Conservation (phyloP, 2,329 filamentous ascomycete species). For the Eurotiales sp. region DNA sequence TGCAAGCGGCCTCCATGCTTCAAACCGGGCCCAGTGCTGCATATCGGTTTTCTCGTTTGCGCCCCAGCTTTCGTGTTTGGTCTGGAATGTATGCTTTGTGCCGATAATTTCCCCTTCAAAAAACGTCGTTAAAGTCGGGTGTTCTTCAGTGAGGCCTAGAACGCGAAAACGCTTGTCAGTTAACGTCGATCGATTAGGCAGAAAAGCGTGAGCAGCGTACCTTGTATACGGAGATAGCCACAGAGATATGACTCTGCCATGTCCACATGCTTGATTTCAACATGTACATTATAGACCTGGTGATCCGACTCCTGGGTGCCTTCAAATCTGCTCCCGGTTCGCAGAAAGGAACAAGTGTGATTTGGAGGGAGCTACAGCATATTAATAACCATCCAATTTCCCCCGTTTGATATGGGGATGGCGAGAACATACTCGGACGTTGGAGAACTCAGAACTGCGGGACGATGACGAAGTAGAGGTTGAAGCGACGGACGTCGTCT, state of each 20-base stretch:
- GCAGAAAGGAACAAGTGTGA: conserved; percentile 80
- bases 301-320: conserved; percentile 92
- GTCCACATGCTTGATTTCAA: conserved; percentile 95
- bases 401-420: not conserved
- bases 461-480: conserved; percentile 41
- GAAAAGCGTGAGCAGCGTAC: conserved; percentile 42
- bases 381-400: not conserved
- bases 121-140: conserved; percentile 95
- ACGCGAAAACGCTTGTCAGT: not conserved
- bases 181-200: not conserved
- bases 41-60: conserved; percentile 87
- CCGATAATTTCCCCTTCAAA: conserved; percentile 99
- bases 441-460: conserved; percentile 54
- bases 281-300: conserved; percentile 90
- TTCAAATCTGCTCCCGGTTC: conserved; percentile 80
- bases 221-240: conserved; percentile 93
- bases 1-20: conserved; percentile 74
- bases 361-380: conserved; percentile 63
- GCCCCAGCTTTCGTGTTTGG: conserved; percentile 84
- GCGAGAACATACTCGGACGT: conserved; percentile 47
- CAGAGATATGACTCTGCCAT: conserved; percentile 91
- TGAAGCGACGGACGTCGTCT: conserved; percentile 25
- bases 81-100: conserved; percentile 89
- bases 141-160: conserved; percentile 84
- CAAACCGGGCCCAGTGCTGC: conserved; percentile 89